These are phyloP conservation scores for Annulohypoxylon stygium DNA, from an alignment of 495 filamentous ascomycete species.

Conservation along the genomic window DNA sequence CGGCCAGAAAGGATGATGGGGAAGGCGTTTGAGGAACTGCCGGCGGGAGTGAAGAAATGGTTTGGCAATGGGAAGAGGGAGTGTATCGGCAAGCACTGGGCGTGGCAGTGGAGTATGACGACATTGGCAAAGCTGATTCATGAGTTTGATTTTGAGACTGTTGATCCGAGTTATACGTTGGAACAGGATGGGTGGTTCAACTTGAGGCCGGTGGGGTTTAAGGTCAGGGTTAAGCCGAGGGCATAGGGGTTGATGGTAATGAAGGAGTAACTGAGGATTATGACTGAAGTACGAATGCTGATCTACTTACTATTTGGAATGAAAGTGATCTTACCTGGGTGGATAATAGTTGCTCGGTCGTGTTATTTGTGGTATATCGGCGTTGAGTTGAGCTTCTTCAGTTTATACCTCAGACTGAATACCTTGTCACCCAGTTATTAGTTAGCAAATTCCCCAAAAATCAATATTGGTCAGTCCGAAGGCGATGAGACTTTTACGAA, in stretches of 20 bases:
- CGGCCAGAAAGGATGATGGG: constrained; percentile 76
- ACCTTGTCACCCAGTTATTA: no score
- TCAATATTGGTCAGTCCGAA: no score
- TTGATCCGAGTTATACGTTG: constrained; percentile 67
- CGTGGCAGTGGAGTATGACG: constrained; percentile 72
- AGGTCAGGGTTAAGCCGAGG: constrained; percentile 57
- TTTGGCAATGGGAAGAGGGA: constrained; percentile 78
- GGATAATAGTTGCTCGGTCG: background rate
- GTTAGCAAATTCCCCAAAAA: no score
- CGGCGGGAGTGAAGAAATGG: constrained; percentile 72
- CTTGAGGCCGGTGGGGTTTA: constrained; percentile 56
- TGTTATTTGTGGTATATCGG: no score
- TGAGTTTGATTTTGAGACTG: constrained; percentile 71
- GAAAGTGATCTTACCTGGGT: background rate
- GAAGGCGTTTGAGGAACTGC: constrained; percentile 69
- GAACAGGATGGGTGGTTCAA: constrained; percentile 66
- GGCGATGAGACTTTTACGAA: no score
- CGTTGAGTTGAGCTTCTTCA: no score
- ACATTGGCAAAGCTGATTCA: constrained; percentile 69
- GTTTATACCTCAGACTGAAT: no score
- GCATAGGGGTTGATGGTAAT: constrained; percentile 9
- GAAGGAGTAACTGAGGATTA: background rate
- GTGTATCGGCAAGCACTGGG: constrained; percentile 78
- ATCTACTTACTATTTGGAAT: background rate
- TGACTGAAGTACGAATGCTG: background rate